Evolutionary conservation across 768 basidiomycete species (phyloP), one percentile per base, ranked within the genome.

Genomic region (Trametes cinnabarina): DNA sequence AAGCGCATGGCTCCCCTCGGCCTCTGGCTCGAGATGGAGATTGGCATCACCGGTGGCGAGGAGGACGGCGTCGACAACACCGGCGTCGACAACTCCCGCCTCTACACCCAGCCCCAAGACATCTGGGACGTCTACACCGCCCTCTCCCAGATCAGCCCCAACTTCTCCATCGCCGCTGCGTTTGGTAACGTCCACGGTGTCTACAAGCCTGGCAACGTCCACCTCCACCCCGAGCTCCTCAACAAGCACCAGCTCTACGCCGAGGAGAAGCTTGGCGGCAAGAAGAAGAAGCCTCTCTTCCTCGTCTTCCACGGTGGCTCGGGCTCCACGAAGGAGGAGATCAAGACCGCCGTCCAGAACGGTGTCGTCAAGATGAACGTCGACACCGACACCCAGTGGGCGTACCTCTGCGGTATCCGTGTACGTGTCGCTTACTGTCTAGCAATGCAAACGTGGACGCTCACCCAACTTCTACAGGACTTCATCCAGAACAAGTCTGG

Each of bases 271-370:
- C 71, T 90, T 61, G 82, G 81, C 47, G 79, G 82, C 44, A 78
- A 81, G 63, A 71, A 76, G 59, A 73, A 80, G 69, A 86, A 92
- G 76, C 97, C 97, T 63, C 77, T 97, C 66, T 98, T 88, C 85
- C 91, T 98, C 61, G 97, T 98, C 74, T 99, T 98, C 94, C 97
- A 99, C 79, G 97, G 97, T 75, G 97, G 97, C 63, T 98, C 97
- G 51, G 97, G 97, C 43, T 98, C 97, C 30, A 86, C 90, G 65
- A 93, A 93, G 77, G 89, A 95, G 46, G 97, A 99, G 77, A 99
- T 98, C 77, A 80, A 79, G 66, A 92, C 87, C 46, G 96, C 95
- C 57, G 97, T 98, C 64, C 69, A 76, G 51, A 82, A 95, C 72
- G 96, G 96, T 68, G 96, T 97, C 40, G 87, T 98, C 71, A 99